Percentiles rank a stretch among this genome's conserved stretches.
phyloP scores from a whole-genome alignment of 352 stramenopile genomes.

The Phytopythium sindhum region DNA sequence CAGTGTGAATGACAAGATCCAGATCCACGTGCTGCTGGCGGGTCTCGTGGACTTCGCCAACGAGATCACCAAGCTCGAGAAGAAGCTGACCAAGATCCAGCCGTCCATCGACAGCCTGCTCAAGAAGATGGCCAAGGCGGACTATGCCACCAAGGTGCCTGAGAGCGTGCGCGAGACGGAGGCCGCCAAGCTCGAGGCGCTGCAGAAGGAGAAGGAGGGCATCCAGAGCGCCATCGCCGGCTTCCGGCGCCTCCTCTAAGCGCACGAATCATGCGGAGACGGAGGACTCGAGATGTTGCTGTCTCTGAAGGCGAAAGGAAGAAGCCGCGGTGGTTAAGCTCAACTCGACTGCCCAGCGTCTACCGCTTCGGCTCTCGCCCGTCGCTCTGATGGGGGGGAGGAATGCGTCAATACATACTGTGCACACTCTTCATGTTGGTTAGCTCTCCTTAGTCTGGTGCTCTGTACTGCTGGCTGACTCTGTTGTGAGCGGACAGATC shows the following conservation, averaged over 20 bases:
- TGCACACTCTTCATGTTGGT: not conserved
- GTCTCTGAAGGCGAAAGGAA: not conserved
- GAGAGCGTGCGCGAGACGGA: constrained; percentile 77
- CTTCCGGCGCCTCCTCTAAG: constrained; percentile 76
- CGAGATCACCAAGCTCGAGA: constrained; percentile 89
- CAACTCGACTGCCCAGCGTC: not conserved
- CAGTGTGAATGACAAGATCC: constrained; percentile 93
- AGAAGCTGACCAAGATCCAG: constrained; percentile 83
- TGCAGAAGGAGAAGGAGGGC: constrained; percentile 78
- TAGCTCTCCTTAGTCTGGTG: not conserved
- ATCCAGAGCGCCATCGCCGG: constrained; percentile 74
- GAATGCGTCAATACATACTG: not conserved
- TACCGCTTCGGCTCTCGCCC: not conserved
- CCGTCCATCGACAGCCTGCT: constrained; percentile 64
- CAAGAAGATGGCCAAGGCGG: constrained; percentile 81
- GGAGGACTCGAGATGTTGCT: not conserved
- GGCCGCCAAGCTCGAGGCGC: constrained; percentile 67
- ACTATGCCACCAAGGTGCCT: constrained; percentile 80
- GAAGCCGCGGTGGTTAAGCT: not conserved
- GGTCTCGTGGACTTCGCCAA: constrained; percentile 87
- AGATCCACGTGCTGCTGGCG: constrained; percentile 85
- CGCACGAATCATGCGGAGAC: not conserved
- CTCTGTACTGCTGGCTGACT: not conserved
- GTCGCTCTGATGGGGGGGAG: not conserved
- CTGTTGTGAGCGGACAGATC: not conserved